Evolutionary conservation across 2,329 filamentous ascomycete species (phyloP).

Genomic region (Xylariaceae sp.): DNA sequence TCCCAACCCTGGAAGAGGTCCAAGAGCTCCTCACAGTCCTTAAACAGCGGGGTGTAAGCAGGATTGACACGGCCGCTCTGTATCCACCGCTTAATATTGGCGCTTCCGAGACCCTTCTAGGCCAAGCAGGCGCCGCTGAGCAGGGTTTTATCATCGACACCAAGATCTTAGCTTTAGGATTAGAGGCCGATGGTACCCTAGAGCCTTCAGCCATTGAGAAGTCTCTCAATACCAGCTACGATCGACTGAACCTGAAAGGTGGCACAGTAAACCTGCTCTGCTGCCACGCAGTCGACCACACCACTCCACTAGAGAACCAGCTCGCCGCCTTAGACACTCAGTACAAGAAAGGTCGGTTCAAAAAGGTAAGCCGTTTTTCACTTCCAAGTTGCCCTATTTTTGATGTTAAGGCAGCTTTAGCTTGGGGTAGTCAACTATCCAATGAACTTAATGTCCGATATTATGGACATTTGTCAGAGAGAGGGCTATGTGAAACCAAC

Average conservation of each 20-base stretch:
- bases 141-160: conserved; percentile 15
- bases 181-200: conserved; percentile 2
- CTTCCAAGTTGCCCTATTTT: too few species aligned
- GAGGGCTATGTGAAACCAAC: neutral
- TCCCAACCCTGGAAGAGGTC: neutral
- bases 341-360: neutral
- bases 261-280: conserved; percentile 3
- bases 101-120: conserved; percentile 12
- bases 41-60: conserved; percentile 5
- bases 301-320: conserved; percentile 6
- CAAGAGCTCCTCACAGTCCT: conserved; percentile 5
- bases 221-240: conserved; percentile 9
- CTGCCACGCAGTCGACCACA: neutral
- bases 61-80: conserved; percentile 20
- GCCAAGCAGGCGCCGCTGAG: conserved; percentile 5
- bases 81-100: conserved; percentile 12
- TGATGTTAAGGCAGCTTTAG: neutral
- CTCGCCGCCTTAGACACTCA: conserved; percentile 3
- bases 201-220: conserved; percentile 7
- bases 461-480: neutral
- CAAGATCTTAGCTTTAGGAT: conserved; percentile 7
- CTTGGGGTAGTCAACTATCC: neutral
- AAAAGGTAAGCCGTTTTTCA: neutral
- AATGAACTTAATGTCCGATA: neutral
- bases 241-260: neutral